phyloP scores from a whole-genome alignment of 768 basidiomycete genomes.

The Termitomyces sp. region DNA sequence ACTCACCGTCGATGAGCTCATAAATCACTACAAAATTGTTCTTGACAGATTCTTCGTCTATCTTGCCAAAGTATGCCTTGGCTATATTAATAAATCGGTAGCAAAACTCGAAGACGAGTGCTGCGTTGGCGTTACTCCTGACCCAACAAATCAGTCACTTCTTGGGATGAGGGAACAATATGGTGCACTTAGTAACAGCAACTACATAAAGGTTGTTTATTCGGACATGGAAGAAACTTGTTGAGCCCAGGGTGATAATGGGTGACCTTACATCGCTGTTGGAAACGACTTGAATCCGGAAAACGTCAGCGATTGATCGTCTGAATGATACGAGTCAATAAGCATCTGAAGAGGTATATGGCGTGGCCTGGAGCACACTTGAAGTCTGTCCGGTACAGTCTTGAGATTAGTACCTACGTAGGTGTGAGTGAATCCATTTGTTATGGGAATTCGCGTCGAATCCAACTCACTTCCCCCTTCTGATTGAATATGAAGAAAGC shows the following conservation, averaged over 20 bases:
- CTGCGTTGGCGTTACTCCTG: constrained; percentile 95
- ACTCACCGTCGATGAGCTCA: constrained; percentile 91
- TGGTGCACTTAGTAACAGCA: constrained; percentile 85
- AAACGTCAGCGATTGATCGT: constrained; percentile 95
- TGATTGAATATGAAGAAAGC: constrained; percentile 99
- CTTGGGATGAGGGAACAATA: not conserved
- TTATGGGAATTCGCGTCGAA: constrained; percentile 1
- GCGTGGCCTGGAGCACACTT: constrained; percentile 54
- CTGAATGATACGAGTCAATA: constrained; percentile 31
- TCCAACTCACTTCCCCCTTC: constrained; percentile 83
- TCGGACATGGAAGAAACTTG: constrained; percentile 97
- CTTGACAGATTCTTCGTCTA: constrained; percentile 97
- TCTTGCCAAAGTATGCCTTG: constrained; percentile 95
- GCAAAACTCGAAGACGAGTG: constrained; percentile 95
- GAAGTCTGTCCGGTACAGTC: constrained; percentile 94
- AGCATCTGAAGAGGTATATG: not conserved
- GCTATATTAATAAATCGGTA: constrained; percentile 95
- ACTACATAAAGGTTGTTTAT: constrained; percentile 95
- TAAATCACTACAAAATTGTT: constrained; percentile 99
- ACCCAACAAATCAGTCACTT: not conserved
- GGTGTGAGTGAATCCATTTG: constrained; percentile 2
- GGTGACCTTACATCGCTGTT: constrained; percentile 96
- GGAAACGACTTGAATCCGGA: constrained; percentile 97
- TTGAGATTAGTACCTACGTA: constrained; percentile 84
- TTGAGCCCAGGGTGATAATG: constrained; percentile 95